Base-by-base conservation (phyloP, 2,329 filamentous ascomycete species). In the Coniella lustricola region DNA sequence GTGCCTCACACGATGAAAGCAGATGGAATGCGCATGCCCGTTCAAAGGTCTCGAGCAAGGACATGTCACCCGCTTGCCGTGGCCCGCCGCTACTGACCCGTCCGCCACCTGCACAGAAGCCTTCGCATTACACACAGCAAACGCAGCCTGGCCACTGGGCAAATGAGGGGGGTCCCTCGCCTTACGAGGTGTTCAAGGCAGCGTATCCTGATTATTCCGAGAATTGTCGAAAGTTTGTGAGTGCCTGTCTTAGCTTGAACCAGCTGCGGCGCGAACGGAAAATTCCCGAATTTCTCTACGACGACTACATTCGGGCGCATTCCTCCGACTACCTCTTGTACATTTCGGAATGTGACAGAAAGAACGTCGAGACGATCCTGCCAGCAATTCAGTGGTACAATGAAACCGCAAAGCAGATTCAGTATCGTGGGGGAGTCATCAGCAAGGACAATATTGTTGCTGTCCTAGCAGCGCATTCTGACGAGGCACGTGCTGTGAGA, bases 281-380 rank as follows among this genome's bases (percentile, higher is more conserved):
- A 59, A 49, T 62, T 54, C 38, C 59, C 57, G 37, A 62, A 50
- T 42, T 54, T n/a, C 50, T 65, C 9, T 65, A 65, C 43, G 64
- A 66, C 21, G 64, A 66, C 36, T 66, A 65, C 35, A 62, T 66
- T 33, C 57, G 64, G 38, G 62, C 60, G 18, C 63, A 63, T 56
- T 51, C 55, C 7, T 57, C 64, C 40, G 59, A 56, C 14, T 66
- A 65, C 37, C 16, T 62, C 2, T 52, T 57, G 7, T 66, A 66
- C 22, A 55, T 64, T 13, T 48, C 39, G 39, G 48, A 57, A 22
- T 63, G 58, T 31, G 59, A 64, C 29, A 50, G 54, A 10, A 47
- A 53, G 1, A 18, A 58, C 1, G 51, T 55, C 5, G 33, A 49
- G 2, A 55, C 57, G 40, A 55, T 57, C 0, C 36, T 63, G 34